These are phyloP conservation scores for Ehretia macrophylla DNA, from an alignment of 257 asterid genomes.

Conservation along the genomic window DNA sequence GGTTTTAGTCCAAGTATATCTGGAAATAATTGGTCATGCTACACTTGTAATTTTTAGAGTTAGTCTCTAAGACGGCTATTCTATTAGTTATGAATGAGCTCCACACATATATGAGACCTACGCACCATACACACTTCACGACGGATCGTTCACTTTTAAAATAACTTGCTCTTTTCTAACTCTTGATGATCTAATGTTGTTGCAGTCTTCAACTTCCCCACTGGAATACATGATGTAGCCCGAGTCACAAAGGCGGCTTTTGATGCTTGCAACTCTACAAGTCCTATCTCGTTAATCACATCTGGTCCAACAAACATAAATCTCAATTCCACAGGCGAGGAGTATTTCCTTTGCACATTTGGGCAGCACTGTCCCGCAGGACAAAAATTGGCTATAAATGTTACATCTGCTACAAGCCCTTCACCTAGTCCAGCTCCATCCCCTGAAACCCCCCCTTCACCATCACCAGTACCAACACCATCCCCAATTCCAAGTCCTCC, in stretches of 20 bases:
- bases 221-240: conserved; percentile 54
- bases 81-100: too few relatives aligned
- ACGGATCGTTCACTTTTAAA: too few relatives aligned
- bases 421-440: neutral
- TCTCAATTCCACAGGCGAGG: conserved; percentile 42
- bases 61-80: too few relatives aligned
- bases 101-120: too few relatives aligned
- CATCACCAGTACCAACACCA: neutral
- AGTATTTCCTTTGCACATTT: conserved; percentile 54
- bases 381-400: conserved; percentile 59
- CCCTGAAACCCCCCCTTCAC: neutral
- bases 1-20: too few relatives aligned
- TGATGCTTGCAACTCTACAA: conserved; percentile 37
- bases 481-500: neutral
- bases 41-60: too few relatives aligned
- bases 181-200: neutral
- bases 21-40: too few relatives aligned
- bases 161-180: too few relatives aligned
- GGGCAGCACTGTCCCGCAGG: conserved; percentile 54
- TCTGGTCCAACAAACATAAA: conserved; percentile 48
- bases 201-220: conserved; percentile 62
- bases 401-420: conserved; percentile 18
- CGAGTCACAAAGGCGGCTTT: conserved; percentile 42
- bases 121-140: too few relatives aligned
- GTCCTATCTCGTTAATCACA: conserved; percentile 25